phyloP scores from a whole-genome alignment of 2,329 filamentous ascomycete species.

The Aspergillus spinulosporus region DNA sequence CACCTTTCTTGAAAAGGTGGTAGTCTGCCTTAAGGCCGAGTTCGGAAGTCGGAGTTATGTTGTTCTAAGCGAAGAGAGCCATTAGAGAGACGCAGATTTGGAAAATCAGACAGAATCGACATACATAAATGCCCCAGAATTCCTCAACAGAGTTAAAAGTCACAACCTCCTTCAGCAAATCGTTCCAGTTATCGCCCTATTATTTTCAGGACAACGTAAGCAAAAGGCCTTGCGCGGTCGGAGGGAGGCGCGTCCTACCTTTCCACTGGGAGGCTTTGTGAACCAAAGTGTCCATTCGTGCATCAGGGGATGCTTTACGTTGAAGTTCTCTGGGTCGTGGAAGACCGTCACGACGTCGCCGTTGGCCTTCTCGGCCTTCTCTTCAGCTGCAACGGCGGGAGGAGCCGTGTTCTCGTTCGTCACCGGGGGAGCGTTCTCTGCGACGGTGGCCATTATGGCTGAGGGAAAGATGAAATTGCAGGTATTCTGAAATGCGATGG shows the following conservation, averaged over 20 bases:
- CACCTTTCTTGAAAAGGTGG: conserved; percentile 97
- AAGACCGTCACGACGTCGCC: conserved; percentile 85
- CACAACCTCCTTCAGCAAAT: conserved; percentile 96
- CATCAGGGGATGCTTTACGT: conserved; percentile 97
- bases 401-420: conserved; percentile 58
- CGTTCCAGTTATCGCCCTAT: conserved; percentile 97
- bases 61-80: conserved; percentile 69
- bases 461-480: conserved; percentile 7
- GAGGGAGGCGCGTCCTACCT: conserved; percentile 58
- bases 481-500: conserved; percentile 11
- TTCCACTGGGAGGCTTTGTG: conserved; percentile 94
- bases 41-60: conserved; percentile 93
- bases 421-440: conserved; percentile 39
- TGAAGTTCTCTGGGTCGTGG: conserved; percentile 98
- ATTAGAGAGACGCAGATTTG: conserved; percentile 9
- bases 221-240: not conserved
- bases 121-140: conserved; percentile 98
- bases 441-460: conserved; percentile 40
- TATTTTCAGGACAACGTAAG: conserved; percentile 13
- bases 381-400: conserved; percentile 49
- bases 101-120: conserved; percentile 39
- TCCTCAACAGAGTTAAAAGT: conserved; percentile 98
- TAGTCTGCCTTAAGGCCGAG: conserved; percentile 98
- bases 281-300: conserved; percentile 99
- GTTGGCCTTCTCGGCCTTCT: conserved; percentile 36